Evolutionary conservation across 2,329 filamentous ascomycete genomes (phyloP).

Genomic region (Hirsutella rhossiliensis): DNA sequence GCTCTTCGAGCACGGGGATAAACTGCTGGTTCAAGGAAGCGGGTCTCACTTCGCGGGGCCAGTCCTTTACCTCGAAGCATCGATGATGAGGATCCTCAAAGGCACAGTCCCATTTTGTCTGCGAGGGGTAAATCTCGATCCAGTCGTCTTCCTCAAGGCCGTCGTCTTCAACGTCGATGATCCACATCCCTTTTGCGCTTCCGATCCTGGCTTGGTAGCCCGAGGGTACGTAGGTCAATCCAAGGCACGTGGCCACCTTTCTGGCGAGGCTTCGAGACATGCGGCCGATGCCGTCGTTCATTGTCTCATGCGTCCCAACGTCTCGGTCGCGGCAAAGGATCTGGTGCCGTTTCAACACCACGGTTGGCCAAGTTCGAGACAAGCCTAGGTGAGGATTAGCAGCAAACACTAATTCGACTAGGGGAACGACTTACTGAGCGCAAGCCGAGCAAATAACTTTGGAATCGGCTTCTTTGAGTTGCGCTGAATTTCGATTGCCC

Average conservation of each 20-base stretch:
- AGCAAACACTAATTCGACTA: not conserved
- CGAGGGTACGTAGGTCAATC: constrained; percentile 42
- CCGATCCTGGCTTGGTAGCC: constrained; percentile 60
- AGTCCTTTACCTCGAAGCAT: constrained; percentile 52
- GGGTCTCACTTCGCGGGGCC: constrained; percentile 18
- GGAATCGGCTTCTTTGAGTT: constrained; percentile 34
- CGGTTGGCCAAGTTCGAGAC: constrained; percentile 34
- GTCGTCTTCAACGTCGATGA: constrained; percentile 39
- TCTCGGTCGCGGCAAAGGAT: constrained; percentile 27
- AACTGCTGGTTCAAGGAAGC: constrained; percentile 56
- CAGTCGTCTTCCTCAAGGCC: constrained; percentile 33
- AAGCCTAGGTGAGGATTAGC: constrained; percentile 24
- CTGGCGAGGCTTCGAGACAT: constrained; percentile 51
- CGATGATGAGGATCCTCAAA: constrained; percentile 36
- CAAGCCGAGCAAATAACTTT: constrained; percentile 47
- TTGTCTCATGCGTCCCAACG: constrained; percentile 28
- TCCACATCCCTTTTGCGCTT: constrained; percentile 67
- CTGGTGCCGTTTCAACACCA: constrained; percentile 32
- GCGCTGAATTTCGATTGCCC: constrained; percentile 33
- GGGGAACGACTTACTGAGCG: constrained; percentile 29
- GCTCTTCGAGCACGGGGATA: constrained; percentile 53
- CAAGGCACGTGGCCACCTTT: constrained; percentile 36
- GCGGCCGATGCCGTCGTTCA: constrained; percentile 55
- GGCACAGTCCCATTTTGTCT: constrained; percentile 53
- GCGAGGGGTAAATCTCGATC: constrained; percentile 56